Base-by-base conservation (phyloP, 2,329 filamentous ascomycete species). In the Claviceps digitariae region DNA sequence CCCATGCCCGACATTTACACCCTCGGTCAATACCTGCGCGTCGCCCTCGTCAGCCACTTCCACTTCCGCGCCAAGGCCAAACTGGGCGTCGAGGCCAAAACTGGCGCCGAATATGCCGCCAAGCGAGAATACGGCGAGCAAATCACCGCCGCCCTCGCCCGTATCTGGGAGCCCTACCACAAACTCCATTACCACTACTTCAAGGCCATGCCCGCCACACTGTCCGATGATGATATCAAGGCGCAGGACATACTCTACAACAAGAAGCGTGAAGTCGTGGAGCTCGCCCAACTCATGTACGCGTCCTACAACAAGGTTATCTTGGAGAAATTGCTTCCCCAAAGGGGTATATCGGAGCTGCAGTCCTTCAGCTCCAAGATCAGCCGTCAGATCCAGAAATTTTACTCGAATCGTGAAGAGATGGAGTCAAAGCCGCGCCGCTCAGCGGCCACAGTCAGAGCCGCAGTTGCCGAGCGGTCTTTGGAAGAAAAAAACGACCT, bases 1-100 rank as follows among this genome's bases (percentile, higher is more conserved):
- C 44, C 63, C 12, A 63, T 70, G 3, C 75, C 78, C 1, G 81
- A 86, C 58, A 58, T 77, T 5, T 63, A 68, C 41, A 65, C 74
- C 20, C 65, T 85, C 55, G 71, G 73, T 41, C 63, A 74, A 7
- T 87, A 83, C 64, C 70, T 87, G 29, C 72, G 75, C 38, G 67
- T 79, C 15, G 76, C 80, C 4, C 67, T 81, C 46, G 70, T 69
- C 48, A 75, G 65, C 61, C 70, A 73, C 63, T 69, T 66, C 23
- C 63, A 68, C 34, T 66, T 74, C 56, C 66, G 67, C 57, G 17
- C 59, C n/a, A n/a, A n/a, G n/a, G n/a, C n/a, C n/a, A n/a, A n/a
- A n/a, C n/a, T n/a, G n/a, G n/a, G n/a, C n/a, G n/a, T n/a, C n/a
- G n/a, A 61, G 50, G 63, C 65, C 13, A 58, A 62, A n/a, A 54